Base-by-base conservation (phyloP, 805 yeast species). In the Cyberlindnera japonica region DNA sequence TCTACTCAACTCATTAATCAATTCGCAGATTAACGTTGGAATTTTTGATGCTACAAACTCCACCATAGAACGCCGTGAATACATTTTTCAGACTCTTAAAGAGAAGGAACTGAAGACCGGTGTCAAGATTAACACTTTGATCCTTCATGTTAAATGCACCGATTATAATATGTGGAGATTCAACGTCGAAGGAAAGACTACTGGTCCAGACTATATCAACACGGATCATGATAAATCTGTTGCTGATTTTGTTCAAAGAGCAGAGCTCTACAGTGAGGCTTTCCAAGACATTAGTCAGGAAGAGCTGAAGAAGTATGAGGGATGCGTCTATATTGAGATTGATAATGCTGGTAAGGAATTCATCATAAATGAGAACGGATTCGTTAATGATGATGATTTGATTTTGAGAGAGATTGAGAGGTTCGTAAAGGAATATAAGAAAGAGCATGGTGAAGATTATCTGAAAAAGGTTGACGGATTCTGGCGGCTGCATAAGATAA, bases 151-250 rank as follows among this genome's bases (percentile, higher is more conserved):
- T 21, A 70, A 75, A 47, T 79, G 85, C 52, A 59, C 67, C n/a
- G 75, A 79, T 54, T 58, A 59, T 22, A 66, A 67, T 14, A 67
- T 79, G 22, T 61, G 80, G 49, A 67, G 74, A 43, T 83, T 58
- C 58, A 83, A 83, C 59, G 78, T 82, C 39, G 79, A 75, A 50
- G 75, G 77, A 37, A 83, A 83, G 57, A 72, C 88, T 1, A 66
- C 63, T 38, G 81, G 80, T 53, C 71, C 68, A 27, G 90, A 83
- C 56, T 83, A 83, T 57, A 62, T 57, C 39, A 71, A 72, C 34
- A 65, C 67, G 48, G 73, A 76, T 32, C 74, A 77, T 48, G 69
- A 69, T 24, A 55, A 55, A 6, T 79, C 88, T 4, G 71, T 81
- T 14, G 48, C 61, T 4, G 89, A 82, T 62, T 83, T 83, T 53